Conservation (phyloP, 345 rosid genomes). For the Lepidium aucheri region DNA sequence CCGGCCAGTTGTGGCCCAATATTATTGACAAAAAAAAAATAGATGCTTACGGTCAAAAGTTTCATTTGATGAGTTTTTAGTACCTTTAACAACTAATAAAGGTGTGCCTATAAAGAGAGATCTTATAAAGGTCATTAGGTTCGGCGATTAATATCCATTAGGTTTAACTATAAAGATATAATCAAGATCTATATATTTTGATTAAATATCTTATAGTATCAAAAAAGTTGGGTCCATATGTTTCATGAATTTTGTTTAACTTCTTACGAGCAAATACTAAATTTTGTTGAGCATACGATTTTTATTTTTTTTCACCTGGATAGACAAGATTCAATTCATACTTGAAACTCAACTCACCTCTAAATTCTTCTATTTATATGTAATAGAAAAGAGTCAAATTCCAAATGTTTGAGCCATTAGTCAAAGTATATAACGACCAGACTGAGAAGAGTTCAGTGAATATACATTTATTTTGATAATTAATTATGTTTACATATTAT, state of each 20-base stretch:
- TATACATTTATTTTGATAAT: neutral
- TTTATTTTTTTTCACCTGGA: too few relatives aligned
- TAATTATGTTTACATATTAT: neutral
- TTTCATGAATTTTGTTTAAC: neutral
- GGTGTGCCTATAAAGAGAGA: slow-evolving; percentile 5
- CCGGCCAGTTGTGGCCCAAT: too few relatives aligned
- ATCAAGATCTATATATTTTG: neutral
- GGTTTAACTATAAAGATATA: neutral
- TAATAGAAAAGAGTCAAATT: too few relatives aligned
- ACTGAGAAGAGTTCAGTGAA: too few relatives aligned
- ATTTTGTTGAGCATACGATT: neutral
- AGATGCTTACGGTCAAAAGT: neutral
- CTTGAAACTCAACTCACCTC: too few relatives aligned
- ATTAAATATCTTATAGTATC: neutral
- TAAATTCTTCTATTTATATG: too few relatives aligned
- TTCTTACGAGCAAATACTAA: neutral
- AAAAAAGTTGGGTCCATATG: neutral
- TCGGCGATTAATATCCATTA: neutral
- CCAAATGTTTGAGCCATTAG: too few relatives aligned
- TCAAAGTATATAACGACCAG: too few relatives aligned
- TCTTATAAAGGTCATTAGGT: slow-evolving; percentile 4
- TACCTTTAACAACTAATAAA: slow-evolving; percentile 26
- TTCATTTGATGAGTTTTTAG: slow-evolving; percentile 5
- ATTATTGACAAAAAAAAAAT: too few relatives aligned
- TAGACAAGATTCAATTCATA: too few relatives aligned